These are phyloP conservation scores for Hansenula lynferdii DNA, from an alignment of 1,139 yeast species.

Conservation along the genomic window DNA sequence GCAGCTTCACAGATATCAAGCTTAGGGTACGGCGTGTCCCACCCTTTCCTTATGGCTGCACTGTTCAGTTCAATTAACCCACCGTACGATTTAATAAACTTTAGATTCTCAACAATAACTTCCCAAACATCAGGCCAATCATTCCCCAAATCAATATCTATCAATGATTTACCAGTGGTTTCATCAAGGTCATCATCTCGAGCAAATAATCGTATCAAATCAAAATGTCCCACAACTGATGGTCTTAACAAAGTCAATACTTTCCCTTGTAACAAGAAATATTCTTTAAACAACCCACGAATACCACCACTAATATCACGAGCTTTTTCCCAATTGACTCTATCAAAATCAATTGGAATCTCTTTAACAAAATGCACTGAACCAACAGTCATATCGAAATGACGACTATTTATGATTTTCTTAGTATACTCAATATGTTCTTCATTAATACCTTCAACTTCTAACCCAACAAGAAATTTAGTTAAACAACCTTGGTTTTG, in stretches of 20 bases:
- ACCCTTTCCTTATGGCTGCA: constrained; percentile 85
- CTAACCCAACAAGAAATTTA: constrained; percentile 75
- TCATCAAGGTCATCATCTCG: constrained; percentile 38
- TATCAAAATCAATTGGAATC: constrained; percentile 76
- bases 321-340: constrained; percentile 50
- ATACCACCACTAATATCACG: constrained; percentile 39
- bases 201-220: constrained; percentile 64
- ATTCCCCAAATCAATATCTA: constrained; percentile 31
- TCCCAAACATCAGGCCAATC: constrained; percentile 76
- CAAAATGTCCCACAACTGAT: constrained; percentile 83
- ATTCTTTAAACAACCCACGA: constrained; percentile 46
- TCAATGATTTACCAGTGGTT: constrained; percentile 32
- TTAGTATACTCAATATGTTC: constrained; percentile 54
- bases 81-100: constrained; percentile 50
- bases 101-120: constrained; percentile 51
- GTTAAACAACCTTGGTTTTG: constrained; percentile 29
- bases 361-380: constrained; percentile 81
- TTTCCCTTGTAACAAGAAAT: constrained; percentile 62
- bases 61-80: constrained; percentile 83
- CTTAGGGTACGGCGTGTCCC: constrained; percentile 82
- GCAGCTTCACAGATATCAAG: constrained; percentile 52
- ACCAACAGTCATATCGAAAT: constrained; percentile 73
- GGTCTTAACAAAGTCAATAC: constrained; percentile 58
- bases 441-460: constrained; percentile 74
- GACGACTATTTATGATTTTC: constrained; percentile 31